A percentile compares a stretch with the other conserved stretches of the same genome.
Conservation (phyloP, 1,139 yeast species). For the Nakaseomyces bracarensis region DNA sequence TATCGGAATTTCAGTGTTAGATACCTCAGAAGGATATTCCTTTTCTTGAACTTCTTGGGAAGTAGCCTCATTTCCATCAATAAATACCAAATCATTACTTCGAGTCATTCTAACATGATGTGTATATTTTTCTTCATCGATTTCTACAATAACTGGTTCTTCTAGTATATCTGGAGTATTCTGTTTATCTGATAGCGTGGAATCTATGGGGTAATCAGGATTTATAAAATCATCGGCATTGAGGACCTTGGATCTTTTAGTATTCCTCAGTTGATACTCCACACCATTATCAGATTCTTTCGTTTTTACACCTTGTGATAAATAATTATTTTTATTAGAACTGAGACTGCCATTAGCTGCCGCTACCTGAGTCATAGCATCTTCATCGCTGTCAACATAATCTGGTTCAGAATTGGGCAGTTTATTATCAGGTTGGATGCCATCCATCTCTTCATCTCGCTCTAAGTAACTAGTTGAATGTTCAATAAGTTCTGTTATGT, state of each 20-base stretch:
- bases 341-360: too few relatives aligned
- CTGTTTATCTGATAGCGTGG: not conserved
- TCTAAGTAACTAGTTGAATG: not conserved
- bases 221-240: not conserved
- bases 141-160: not conserved
- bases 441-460: not conserved
- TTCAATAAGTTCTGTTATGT: slow-evolving; percentile 2
- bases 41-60: not conserved
- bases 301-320: not conserved
- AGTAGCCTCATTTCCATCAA: not conserved
- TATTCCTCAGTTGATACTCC: not conserved
- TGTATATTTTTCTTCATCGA: slow-evolving; percentile 1
- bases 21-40: too few relatives aligned
- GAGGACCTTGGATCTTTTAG: not conserved
- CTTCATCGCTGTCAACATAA: not conserved
- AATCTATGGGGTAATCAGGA: not conserved
- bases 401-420: slow-evolving; percentile 6
- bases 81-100: not conserved
- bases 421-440: not conserved
- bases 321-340: not conserved
- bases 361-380: not conserved
- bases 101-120: slow-evolving; percentile 1
- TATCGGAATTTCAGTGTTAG: too few relatives aligned
- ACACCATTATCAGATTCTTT: not conserved
- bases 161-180: not conserved